Conservation (phyloP, 306 rosid species). For the Inga leiocalycina region DNA sequence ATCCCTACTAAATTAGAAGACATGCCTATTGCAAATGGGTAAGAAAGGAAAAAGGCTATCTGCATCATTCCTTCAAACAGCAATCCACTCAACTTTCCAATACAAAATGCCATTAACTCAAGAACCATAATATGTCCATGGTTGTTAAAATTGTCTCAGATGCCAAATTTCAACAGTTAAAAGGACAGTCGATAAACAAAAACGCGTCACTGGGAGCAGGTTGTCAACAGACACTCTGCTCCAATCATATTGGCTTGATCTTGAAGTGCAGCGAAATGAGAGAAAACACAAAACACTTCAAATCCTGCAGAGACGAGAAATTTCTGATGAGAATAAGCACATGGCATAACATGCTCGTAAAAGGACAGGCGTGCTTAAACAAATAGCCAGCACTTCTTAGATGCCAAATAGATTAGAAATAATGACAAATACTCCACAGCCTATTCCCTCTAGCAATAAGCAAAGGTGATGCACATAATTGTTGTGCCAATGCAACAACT, state of each 20-base stretch:
- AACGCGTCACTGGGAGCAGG: background rate
- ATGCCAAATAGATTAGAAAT: background rate
- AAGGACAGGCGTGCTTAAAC: background rate
- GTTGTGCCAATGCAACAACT: background rate
- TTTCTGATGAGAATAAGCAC: slow-evolving; percentile 18
- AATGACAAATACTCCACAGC: background rate
- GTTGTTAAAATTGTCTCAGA: background rate
- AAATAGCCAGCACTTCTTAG: background rate
- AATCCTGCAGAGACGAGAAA: slow-evolving; percentile 56
- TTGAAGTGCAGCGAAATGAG: slow-evolving; percentile 79
- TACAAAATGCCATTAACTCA: background rate
- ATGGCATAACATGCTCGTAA: slow-evolving; percentile 13
- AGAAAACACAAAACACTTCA: slow-evolving; percentile 79
- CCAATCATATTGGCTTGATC: slow-evolving; percentile 69
- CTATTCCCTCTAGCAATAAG: background rate
- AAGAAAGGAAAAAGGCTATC: background rate
- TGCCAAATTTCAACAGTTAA: background rate
- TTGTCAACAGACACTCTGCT: background rate
- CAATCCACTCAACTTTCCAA: slow-evolving; percentile 2
- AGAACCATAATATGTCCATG: background rate
- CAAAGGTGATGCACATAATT: background rate
- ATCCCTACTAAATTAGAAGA: background rate
- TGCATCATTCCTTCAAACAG: background rate
- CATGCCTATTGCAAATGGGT: background rate
- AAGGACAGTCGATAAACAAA: background rate